These are phyloP conservation scores for Symbiodinium pilosum DNA, from an alignment of 73 alveolate genomes.

Conservation along the genomic window DNA sequence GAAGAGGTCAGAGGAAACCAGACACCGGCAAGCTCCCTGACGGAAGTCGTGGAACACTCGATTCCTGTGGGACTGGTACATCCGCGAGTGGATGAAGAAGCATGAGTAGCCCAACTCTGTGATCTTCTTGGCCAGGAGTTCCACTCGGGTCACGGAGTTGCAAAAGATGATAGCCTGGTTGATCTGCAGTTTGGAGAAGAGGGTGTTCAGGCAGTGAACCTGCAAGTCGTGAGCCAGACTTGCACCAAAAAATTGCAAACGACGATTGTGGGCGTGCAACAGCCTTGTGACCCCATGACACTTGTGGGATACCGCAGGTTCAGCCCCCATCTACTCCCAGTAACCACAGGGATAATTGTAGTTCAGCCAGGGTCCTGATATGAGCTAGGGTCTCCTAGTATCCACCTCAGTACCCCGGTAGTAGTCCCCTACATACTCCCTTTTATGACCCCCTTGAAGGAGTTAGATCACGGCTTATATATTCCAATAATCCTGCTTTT, in stretches of 20 bases:
- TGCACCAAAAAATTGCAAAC: too few species aligned
- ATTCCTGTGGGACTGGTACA: conserved; percentile 97
- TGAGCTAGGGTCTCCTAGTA: too few species aligned
- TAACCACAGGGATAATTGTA: neutral
- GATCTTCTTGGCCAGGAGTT: conserved; percentile 98
- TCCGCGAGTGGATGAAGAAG: conserved; percentile 97
- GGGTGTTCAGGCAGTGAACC: conserved; percentile 97
- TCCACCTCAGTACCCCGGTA: too few species aligned
- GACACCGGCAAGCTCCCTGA: conserved; percentile 96
- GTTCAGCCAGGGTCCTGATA: neutral
- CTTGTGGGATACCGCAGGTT: too few species aligned
- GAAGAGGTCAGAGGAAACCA: conserved; percentile 97
- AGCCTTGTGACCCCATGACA: too few species aligned
- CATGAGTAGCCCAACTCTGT: conserved; percentile 98
- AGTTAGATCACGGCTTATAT: too few species aligned
- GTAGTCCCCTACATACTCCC: too few species aligned
- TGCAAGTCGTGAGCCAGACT: neutral
- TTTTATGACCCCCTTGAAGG: too few species aligned
- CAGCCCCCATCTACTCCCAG: neutral
- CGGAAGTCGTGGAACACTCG: conserved; percentile 98
- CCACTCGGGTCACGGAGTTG: conserved; percentile 98
- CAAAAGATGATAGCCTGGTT: conserved; percentile 98
- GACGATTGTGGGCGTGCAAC: too few species aligned
- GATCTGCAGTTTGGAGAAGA: conserved; percentile 96
- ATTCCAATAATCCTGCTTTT: too few species aligned